Evolutionary conservation across 2,329 filamentous ascomycete species (phyloP), one percentile per base, ranked within the genome.

Genomic region (Trichoderma atrobrunneum): DNA sequence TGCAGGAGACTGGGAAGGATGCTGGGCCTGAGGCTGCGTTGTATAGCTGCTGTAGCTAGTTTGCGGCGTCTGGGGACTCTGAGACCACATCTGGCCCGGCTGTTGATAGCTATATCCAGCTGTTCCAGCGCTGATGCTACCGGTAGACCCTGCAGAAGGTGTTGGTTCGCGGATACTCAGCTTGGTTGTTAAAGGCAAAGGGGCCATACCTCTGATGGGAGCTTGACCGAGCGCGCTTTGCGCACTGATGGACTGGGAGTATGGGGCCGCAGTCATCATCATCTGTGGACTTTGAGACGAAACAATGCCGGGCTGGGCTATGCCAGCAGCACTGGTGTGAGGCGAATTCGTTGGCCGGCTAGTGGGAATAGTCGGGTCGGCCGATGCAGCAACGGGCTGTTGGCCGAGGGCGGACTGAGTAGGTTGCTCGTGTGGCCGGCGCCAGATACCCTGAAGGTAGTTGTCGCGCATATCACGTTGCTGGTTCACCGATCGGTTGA

Each of bases 371-470:
- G 84, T 77, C 5, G 85, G 75, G 62, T 87, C 84, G 70, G 81
- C 78, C 36, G 83, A 80, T 36, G 54, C 65, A 21, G 81, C 81
- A 62, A 84, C 83, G 60, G 86, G 82, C 73, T 61, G 66, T 51
- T 51, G 43, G 63, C 81, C 84, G 75, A 85, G 80, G 74, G 76
- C 83, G 43, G 84, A 85, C 66, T 84, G 83, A 70, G 83, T 80
- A 30, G 93, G 90, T 72, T 92, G 90, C 79, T 98, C 94, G 75
- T 97, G 94, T 12, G 93, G 91, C 73, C 92, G 88, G 75, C 92
- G 89, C 92, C 95, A 98, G 75, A 94, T 88, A 70, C 90, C 90
- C 70, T 95, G 91, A 75, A 97, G 86, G 76, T 94, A 97, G 72
- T 95, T 91, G 72, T 87, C 89, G 72, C 96, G 92, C 82, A 92